Evolutionary conservation across 2,329 filamentous ascomycete genomes (phyloP).

Genomic region (Colletotrichum sp.): DNA sequence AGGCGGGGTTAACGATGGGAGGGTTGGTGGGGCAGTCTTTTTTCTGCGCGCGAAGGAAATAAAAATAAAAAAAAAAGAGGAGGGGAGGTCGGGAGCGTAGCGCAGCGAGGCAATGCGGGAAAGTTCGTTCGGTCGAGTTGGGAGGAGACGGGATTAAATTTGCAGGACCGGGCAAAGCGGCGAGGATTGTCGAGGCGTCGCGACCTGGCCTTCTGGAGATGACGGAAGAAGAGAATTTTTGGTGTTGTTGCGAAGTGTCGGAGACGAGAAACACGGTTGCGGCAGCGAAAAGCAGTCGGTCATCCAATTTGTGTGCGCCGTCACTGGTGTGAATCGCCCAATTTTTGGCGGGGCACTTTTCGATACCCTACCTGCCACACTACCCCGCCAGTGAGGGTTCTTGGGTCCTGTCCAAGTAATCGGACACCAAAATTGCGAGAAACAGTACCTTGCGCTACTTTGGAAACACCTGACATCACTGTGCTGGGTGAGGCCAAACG

Average conservation of each 20-base stretch:
- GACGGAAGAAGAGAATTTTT: slow-evolving; percentile 2
- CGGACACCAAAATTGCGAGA: too few species aligned
- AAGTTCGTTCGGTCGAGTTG: background rate
- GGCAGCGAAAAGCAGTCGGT: slow-evolving; percentile 18
- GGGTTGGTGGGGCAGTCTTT: slow-evolving; percentile 12
- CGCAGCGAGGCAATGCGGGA: background rate
- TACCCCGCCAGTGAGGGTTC: slow-evolving; percentile 15
- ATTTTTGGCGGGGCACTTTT: slow-evolving; percentile 21
- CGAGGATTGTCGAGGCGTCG: slow-evolving; percentile 11
- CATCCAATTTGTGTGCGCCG: slow-evolving; percentile 24
- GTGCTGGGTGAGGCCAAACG: slow-evolving; percentile 1
- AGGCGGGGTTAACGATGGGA: slow-evolving; percentile 15
- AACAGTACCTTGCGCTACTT: background rate
- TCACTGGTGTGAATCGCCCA: slow-evolving; percentile 23
- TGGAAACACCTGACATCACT: slow-evolving; percentile 2
- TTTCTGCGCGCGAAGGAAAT: background rate
- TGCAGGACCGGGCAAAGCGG: slow-evolving; percentile 8
- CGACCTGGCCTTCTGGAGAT: slow-evolving; percentile 18
- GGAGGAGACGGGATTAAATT: background rate
- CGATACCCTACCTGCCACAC: slow-evolving; percentile 10
- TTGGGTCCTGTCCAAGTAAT: background rate
- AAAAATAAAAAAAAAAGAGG: background rate
- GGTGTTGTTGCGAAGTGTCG: slow-evolving; percentile 6
- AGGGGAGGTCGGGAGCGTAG: background rate
- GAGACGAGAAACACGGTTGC: slow-evolving; percentile 4